Base-by-base conservation (phyloP, 2,329 filamentous ascomycete genomes). In the Calonectria naviculata region DNA sequence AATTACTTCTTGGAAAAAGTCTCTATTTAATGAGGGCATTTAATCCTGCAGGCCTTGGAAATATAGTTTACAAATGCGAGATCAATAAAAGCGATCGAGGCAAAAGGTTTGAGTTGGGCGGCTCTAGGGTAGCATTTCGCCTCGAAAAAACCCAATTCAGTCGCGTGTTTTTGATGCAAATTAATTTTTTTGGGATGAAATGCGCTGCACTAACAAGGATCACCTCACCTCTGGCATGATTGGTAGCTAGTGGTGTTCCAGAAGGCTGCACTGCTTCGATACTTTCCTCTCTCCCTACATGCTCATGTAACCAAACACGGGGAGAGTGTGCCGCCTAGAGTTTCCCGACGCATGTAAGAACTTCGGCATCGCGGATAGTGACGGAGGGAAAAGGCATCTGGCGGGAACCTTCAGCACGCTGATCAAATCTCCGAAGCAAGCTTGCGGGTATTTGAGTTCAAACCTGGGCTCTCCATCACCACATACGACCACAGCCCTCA, bases 391-490 rank as follows among this genome's bases (percentile, higher is more conserved):
- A 17, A 7, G 31, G 13, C 17, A 17, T 15, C 31, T 3, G n/a
- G 31, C 15, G 21, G 15, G 31, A 56, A 56, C 31, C 52, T 56
- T 38, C 29, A 24, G 21, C 31, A 36, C 34, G 31, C 31, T 38
- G 52, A 56, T 56, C 52, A 56, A 56, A 56, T 56, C 52, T 56
- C 52, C 52, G 52, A 56, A 19, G 52, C 31, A 38, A 56, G 52
- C 31, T 31, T 56, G 52, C 52, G 31, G 52, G 52, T 38, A 56
- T 26, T 56, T 56, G 52, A 56, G 52, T 56, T 56, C 31, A 8
- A 8, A 38, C 52, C 31, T 38, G 15, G 31, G n/a, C 52, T 24
- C 52, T 36, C 12, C 12, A 56, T 56, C 52, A 26, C 6, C 31
- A 56, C 52, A 56, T 56, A 56, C 52, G 52, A 52, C 47, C 47